Conservation (phyloP, 495 filamentous ascomycete genomes). For the Penicillium chermesinum region DNA sequence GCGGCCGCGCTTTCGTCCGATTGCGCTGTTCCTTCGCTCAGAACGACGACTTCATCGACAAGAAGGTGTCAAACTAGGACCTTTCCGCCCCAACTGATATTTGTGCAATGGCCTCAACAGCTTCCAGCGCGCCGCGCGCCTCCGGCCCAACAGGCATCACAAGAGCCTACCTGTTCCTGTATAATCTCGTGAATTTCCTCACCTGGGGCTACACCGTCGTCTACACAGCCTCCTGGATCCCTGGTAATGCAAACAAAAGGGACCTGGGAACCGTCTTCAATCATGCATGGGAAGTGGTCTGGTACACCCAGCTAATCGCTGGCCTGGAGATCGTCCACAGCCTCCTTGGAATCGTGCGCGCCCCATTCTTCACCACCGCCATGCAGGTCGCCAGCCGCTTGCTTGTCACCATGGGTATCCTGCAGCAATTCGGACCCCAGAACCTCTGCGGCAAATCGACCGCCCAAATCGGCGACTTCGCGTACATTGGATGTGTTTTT, state of each 20-base stretch:
- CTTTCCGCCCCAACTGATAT: not conserved
- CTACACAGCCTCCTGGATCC: conserved; percentile 48
- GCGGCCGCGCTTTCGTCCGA: too few species aligned
- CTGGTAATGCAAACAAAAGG: conserved; percentile 19
- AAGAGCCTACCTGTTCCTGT: conserved; percentile 64
- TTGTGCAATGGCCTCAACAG: not conserved
- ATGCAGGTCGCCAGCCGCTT: conserved; percentile 83
- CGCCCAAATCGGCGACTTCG: conserved; percentile 35
- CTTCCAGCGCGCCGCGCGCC: conserved; percentile 11
- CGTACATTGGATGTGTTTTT: conserved; percentile 47
- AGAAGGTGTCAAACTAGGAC: too few species aligned
- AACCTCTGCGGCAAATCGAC: conserved; percentile 24
- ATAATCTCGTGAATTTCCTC: conserved; percentile 71
- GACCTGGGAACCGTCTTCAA: conserved; percentile 48
- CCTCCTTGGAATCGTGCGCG: conserved; percentile 67
- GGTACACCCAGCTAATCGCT: conserved; percentile 75
- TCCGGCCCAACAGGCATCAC: conserved; percentile 24
- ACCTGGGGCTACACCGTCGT: conserved; percentile 71
- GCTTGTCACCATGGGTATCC: conserved; percentile 78
- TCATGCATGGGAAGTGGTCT: conserved; percentile 60
- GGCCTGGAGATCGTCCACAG: conserved; percentile 80
- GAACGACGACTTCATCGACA: too few species aligned
- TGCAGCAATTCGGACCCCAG: conserved; percentile 52
- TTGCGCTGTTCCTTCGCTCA: too few species aligned
- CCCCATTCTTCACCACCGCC: conserved; percentile 76